Evolutionary conservation across 768 basidiomycete genomes (phyloP).

Genomic region (Kwoniella shandongensis): DNA sequence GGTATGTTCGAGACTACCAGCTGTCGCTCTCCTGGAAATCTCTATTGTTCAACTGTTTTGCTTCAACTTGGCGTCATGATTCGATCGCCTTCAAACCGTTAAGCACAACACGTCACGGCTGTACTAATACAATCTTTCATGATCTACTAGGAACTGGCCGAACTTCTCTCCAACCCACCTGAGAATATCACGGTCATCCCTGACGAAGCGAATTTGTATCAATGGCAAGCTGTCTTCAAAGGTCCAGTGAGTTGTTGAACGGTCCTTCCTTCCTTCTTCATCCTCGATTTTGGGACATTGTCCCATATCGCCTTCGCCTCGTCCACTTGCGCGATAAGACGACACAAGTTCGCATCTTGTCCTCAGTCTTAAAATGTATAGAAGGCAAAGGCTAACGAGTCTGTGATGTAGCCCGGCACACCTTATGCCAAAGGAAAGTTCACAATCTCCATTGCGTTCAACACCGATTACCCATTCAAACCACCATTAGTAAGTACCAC

Average conservation of each 20-base stretch:
- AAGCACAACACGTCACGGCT: no score
- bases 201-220: slow-evolving; percentile 47
- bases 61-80: no score
- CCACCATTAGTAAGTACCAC: slow-evolving; percentile 35
- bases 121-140: not conserved
- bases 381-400: not conserved
- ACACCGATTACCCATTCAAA: slow-evolving; percentile 53
- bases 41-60: no score
- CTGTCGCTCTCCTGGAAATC: no score
- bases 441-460: slow-evolving; percentile 47
- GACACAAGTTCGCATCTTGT: not conserved
- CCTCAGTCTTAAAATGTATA: not conserved
- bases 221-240: slow-evolving; percentile 45
- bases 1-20: no score
- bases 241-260: slow-evolving; percentile 48
- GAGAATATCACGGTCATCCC: slow-evolving; percentile 42
- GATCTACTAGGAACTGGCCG: slow-evolving; percentile 38
- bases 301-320: not conserved
- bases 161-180: slow-evolving; percentile 39
- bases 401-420: slow-evolving; percentile 25
- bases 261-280: not conserved
- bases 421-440: slow-evolving; percentile 53
- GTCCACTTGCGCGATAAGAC: not conserved
- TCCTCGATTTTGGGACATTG: not conserved
- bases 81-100: no score